phyloP scores from a whole-genome alignment of 2,329 filamentous ascomycete genomes.

The Shiraia sp. region DNA sequence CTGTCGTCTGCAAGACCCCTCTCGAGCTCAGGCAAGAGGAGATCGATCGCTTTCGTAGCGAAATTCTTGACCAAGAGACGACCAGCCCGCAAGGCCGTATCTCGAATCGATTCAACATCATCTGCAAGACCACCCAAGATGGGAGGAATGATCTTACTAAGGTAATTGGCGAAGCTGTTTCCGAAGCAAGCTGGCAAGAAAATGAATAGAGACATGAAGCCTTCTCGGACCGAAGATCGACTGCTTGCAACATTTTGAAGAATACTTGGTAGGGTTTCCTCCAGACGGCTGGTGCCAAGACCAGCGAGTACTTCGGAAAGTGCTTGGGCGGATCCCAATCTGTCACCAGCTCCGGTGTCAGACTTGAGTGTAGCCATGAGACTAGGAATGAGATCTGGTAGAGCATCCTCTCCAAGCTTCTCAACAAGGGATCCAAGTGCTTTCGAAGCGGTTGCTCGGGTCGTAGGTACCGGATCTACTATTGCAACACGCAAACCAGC shows the following conservation, averaged over 20 bases:
- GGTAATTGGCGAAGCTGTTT: conserved; percentile 96
- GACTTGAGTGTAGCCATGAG: conserved; percentile 98
- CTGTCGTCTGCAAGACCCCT: conserved; percentile 96
- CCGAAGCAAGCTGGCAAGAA: conserved; percentile 99
- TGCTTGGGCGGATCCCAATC: conserved; percentile 93
- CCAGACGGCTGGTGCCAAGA: conserved; percentile 85
- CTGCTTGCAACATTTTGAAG: conserved; percentile 92
- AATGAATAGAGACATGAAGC: conserved; percentile 99
- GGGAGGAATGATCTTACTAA: conserved; percentile 92
- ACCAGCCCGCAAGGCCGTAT: conserved; percentile 93
- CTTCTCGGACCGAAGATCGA: conserved; percentile 89
- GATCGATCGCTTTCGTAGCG: conserved; percentile 88
- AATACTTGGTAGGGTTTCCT: conserved; percentile 95
- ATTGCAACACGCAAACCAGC: conserved; percentile 86
- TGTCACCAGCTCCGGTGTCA: conserved; percentile 93
- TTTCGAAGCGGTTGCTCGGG: conserved; percentile 92
- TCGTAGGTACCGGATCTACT: conserved; percentile 94
- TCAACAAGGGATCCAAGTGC: conserved; percentile 95
- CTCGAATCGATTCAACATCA: conserved; percentile 93
- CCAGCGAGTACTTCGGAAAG: conserved; percentile 95
- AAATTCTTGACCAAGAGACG: conserved; percentile 98
- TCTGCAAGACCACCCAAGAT: conserved; percentile 94
- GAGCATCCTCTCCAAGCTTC: conserved; percentile 93
- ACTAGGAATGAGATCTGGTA: conserved; percentile 95
- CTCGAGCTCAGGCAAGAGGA: conserved; percentile 91